Percentiles rank a stretch among this genome's conserved stretches.
phyloP scores from a whole-genome alignment of 1,284 basidiomycete genomes.

The Coniferiporia weirii region DNA sequence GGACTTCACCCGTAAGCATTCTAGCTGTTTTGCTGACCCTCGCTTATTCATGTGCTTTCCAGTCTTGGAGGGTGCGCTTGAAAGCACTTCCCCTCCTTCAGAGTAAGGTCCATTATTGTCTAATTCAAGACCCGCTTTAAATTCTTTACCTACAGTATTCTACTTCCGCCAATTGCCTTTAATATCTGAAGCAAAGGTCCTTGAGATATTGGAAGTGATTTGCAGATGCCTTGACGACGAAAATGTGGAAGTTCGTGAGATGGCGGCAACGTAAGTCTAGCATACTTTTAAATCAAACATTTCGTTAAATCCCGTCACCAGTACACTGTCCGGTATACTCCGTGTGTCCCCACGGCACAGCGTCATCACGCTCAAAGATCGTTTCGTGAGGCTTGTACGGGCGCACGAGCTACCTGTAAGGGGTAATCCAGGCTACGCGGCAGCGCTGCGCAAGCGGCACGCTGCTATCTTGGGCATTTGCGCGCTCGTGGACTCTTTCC shows the following conservation, averaged over 20 bases:
- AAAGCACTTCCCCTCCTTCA: constrained; percentile 76
- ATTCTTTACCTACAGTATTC: constrained; percentile 42
- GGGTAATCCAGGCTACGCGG: constrained; percentile 52
- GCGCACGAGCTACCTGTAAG: constrained; percentile 54
- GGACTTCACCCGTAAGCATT: constrained; percentile 52
- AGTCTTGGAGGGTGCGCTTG: constrained; percentile 71
- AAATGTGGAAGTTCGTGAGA: constrained; percentile 69
- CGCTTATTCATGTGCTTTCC: constrained; percentile 4
- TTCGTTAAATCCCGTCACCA: constrained; percentile 24
- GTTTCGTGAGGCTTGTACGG: constrained; percentile 62
- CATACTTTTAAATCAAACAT: background rate
- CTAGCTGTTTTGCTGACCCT: constrained; percentile 1
- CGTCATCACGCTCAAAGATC: constrained; percentile 66
- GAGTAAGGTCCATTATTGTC: constrained; percentile 34
- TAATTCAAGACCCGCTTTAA: background rate
- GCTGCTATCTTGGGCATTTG: constrained; percentile 76
- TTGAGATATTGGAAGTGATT: constrained; percentile 66
- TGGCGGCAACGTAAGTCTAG: constrained; percentile 62
- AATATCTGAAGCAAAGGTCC: constrained; percentile 56
- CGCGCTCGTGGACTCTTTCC: constrained; percentile 76
- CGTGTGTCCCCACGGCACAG: constrained; percentile 75
- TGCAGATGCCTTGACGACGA: constrained; percentile 71
- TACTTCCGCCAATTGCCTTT: constrained; percentile 70
- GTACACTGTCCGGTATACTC: constrained; percentile 75
- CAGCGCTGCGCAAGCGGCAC: constrained; percentile 66